Evolutionary conservation across 2,329 filamentous ascomycete genomes (phyloP).

Genomic region (Ophiosphaerella narmari): DNA sequence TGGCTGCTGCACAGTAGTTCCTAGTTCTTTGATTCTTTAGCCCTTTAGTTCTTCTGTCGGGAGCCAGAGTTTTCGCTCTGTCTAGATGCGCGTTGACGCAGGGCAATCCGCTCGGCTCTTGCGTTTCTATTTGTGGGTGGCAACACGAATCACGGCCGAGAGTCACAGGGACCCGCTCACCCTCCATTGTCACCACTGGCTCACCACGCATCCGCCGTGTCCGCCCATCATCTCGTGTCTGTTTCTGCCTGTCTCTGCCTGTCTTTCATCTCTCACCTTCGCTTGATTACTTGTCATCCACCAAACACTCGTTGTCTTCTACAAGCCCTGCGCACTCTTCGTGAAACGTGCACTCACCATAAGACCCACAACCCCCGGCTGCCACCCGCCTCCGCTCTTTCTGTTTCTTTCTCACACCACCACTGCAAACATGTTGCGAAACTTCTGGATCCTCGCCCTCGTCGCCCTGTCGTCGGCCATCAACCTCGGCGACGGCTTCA

Average conservation of each 20-base stretch:
- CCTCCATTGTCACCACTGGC: background rate
- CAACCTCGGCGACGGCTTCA: slow-evolving; percentile 30
- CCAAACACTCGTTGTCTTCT: slow-evolving; percentile 7
- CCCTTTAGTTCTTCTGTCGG: slow-evolving; percentile 12
- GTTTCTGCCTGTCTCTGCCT: background rate
- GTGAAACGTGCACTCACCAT: slow-evolving; percentile 27
- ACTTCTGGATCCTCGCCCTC: slow-evolving; percentile 42
- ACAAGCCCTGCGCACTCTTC: slow-evolving; percentile 5
- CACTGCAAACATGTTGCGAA: slow-evolving; percentile 33
- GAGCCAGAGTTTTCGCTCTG: slow-evolving; percentile 12
- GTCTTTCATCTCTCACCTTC: background rate
- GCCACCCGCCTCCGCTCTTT: slow-evolving; percentile 8
- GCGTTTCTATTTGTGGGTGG: background rate
- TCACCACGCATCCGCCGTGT: background rate
- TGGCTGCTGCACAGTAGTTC: too few species aligned
- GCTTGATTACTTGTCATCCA: background rate
- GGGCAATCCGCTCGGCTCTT: background rate
- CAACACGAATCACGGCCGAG: background rate
- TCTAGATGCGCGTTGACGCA: background rate
- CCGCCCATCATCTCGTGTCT: background rate
- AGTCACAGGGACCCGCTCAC: background rate
- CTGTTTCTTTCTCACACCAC: slow-evolving; percentile 23
- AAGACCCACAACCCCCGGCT: slow-evolving; percentile 8
- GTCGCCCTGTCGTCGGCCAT: slow-evolving; percentile 38
- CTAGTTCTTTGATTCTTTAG: too few species aligned